Evolutionary conservation across 208 protist species (phyloP).

Genomic region (Trypanosoma avium): DNA sequence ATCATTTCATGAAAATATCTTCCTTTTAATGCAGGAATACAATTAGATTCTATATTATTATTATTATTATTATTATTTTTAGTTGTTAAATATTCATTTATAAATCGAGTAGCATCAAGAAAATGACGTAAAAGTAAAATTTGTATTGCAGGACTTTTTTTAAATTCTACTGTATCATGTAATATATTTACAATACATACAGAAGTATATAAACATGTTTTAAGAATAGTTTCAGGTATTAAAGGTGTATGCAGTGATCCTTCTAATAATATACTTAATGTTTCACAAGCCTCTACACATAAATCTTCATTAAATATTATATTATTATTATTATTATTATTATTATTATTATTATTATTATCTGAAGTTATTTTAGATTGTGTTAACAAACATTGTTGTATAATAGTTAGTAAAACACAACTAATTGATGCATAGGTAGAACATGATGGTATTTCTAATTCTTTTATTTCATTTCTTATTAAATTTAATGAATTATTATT

Average conservation of each 20-base stretch:
- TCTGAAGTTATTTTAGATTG: neutral
- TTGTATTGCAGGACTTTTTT: conserved; percentile 30
- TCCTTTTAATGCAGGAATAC: neutral
- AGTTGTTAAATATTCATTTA: conserved; percentile 21
- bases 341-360: neutral
- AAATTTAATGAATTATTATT: no score
- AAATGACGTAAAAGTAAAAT: conserved; percentile 43
- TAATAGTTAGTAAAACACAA: conserved; percentile 11
- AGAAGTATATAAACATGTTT: conserved; percentile 33
- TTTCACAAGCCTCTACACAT: conserved; percentile 30
- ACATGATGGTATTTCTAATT: neutral
- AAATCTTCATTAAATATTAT: neutral
- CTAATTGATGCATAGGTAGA: conserved; percentile 3
- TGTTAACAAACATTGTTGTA: neutral
- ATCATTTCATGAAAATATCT: conserved; percentile 9
- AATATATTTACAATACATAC: conserved; percentile 32
- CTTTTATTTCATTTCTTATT: neutral
- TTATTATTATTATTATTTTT: neutral
- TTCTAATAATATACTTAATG: conserved; percentile 41
- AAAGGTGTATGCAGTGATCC: conserved; percentile 10
- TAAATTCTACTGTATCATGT: conserved; percentile 27
- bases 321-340: neutral
- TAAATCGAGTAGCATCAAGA: conserved; percentile 27
- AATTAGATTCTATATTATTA: neutral
- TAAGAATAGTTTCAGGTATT: conserved; percentile 14